Conservation (phyloP, 2,329 filamentous ascomycete species). For the Colletotrichum acutatum region DNA sequence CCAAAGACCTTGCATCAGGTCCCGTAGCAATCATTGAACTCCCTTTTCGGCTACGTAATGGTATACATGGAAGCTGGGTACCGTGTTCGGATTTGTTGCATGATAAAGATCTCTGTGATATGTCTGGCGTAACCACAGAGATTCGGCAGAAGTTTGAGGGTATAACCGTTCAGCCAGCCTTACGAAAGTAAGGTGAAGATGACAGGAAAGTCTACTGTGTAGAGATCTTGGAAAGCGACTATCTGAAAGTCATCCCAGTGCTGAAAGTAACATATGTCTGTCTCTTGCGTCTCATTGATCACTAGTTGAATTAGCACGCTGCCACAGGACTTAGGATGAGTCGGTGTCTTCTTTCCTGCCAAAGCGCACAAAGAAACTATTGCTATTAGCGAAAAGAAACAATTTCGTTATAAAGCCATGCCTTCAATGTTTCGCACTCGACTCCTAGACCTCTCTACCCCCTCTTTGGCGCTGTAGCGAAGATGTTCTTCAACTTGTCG, state of each 20-base stretch:
- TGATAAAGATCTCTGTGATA: not conserved
- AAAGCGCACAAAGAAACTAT: not conserved
- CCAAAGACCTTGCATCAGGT: not conserved
- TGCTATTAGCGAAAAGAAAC: not conserved
- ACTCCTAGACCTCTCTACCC: not conserved
- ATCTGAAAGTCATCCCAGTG: no score
- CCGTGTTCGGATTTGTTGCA: not conserved
- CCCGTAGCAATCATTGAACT: not conserved
- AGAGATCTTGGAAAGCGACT: no score
- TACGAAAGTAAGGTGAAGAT: no score
- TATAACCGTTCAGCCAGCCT: no score
- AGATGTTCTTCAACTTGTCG: conserved; percentile 63
- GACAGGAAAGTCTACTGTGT: no score
- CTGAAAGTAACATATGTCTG: no score
- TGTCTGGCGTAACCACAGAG: no score
- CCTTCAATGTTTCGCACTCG: not conserved
- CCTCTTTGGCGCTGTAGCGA: conserved; percentile 29
- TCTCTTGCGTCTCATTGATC: no score
- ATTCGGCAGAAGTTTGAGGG: no score
- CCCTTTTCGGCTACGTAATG: not conserved
- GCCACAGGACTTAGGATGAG: no score
- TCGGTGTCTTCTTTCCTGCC: no score
- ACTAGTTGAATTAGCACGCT: no score
- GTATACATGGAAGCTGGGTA: not conserved
- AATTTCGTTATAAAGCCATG: not conserved